phyloP scores from a whole-genome alignment of 805 yeast genomes.

The Lachancea mirantina region DNA sequence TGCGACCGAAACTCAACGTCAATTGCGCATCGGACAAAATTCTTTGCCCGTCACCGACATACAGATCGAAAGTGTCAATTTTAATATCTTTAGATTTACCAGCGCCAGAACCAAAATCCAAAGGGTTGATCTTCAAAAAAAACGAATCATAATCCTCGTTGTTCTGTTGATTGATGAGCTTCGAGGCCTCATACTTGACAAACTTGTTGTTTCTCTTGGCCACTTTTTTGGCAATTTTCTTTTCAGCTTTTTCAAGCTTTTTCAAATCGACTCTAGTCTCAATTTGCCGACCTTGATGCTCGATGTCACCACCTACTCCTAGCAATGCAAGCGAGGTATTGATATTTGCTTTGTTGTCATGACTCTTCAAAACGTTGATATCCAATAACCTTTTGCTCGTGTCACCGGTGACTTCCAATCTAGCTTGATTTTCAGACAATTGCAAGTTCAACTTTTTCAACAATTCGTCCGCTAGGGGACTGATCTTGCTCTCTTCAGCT shows the following conservation, averaged over 20 bases:
- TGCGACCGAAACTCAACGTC: conserved; percentile 82
- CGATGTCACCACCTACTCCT: conserved; percentile 78
- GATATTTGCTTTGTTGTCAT: conserved; percentile 57
- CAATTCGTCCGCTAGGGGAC: conserved; percentile 40
- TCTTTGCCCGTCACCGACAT: conserved; percentile 93
- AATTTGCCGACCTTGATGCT: conserved; percentile 83
- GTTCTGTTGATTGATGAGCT: conserved; percentile 57
- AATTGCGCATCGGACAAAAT: conserved; percentile 83
- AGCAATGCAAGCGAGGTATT: conserved; percentile 69
- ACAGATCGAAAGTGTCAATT: conserved; percentile 84
- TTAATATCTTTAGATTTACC: conserved; percentile 97
- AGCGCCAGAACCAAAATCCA: conserved; percentile 82
- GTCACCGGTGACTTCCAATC: conserved; percentile 72
- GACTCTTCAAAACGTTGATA: conserved; percentile 62
- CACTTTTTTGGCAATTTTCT: conserved; percentile 93
- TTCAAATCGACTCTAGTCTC: conserved; percentile 94
- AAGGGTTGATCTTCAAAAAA: conserved; percentile 90
- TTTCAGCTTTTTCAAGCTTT: conserved; percentile 95
- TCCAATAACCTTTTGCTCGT: conserved; percentile 81
- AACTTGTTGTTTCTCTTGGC: conserved; percentile 79
- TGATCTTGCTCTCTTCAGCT: conserved; percentile 54
- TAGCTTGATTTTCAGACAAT: conserved; percentile 61
- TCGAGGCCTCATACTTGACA: conserved; percentile 91
- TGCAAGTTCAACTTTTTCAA: conserved; percentile 44
- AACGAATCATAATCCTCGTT: conserved; percentile 86